Conservation (phyloP, 148 eudicot species). For the Amaranthus hypochondriacus region DNA sequence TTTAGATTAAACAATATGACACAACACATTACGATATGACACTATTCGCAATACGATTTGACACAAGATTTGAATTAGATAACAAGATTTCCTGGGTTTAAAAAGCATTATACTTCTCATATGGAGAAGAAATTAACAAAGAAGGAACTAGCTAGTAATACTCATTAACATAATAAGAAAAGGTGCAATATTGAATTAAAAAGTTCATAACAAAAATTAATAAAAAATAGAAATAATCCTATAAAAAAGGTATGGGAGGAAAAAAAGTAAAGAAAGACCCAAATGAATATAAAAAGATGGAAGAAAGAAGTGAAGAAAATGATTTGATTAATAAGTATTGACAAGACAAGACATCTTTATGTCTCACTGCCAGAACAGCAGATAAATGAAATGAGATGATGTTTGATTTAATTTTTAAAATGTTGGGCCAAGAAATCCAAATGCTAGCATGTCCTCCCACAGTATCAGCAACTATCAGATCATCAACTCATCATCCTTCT, state of each 20-base stretch:
- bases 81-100: too few species aligned
- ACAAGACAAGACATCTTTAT: conserved; percentile 46
- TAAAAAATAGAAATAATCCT: conserved; percentile 1
- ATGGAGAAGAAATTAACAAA: too few species aligned
- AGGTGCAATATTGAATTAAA: neutral
- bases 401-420: neutral
- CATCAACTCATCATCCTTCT: conserved; percentile 22
- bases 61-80: too few species aligned
- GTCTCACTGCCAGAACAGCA: conserved; percentile 35
- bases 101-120: too few species aligned
- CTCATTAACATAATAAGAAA: neutral
- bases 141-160: too few species aligned
- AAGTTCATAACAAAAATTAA: neutral
- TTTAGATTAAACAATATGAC: too few species aligned
- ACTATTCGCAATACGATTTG: too few species aligned
- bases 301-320: conserved; percentile 23
- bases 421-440: neutral
- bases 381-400: neutral
- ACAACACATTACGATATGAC: too few species aligned
- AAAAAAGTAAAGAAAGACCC: neutral
- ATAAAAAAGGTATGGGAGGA: neutral
- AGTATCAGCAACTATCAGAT: conserved; percentile 37
- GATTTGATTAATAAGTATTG: conserved; percentile 45
- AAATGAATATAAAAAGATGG: conserved; percentile 13
- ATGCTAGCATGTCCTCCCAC: conserved; percentile 18